Evolutionary conservation across 1,139 yeast species (phyloP).

Genomic region (Trichomonascaceae sp.): DNA sequence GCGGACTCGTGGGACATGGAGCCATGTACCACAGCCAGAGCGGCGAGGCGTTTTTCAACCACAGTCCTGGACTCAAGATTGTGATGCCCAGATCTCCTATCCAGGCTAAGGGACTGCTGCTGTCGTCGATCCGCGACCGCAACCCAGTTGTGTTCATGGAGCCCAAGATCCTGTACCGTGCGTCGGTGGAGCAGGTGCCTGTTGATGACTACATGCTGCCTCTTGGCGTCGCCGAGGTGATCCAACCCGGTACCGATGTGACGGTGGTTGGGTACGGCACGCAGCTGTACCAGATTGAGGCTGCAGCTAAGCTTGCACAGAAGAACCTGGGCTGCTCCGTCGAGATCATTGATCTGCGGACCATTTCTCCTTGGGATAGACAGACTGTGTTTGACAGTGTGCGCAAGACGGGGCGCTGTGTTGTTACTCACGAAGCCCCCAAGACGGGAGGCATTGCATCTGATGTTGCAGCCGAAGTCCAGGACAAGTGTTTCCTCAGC

Average conservation of each 20-base stretch:
- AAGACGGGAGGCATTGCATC: slow-evolving; percentile 23
- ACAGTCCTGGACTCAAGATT: slow-evolving; percentile 25
- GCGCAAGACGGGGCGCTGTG: slow-evolving; percentile 23
- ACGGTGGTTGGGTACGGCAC: slow-evolving; percentile 26
- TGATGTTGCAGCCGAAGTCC: slow-evolving; percentile 26
- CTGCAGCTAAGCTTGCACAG: slow-evolving; percentile 23
- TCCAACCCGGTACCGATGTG: slow-evolving; percentile 20
- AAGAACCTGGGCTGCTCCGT: slow-evolving; percentile 16
- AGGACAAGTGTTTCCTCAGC: slow-evolving; percentile 21
- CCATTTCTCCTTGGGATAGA: slow-evolving; percentile 27
- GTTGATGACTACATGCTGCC: slow-evolving; percentile 23
- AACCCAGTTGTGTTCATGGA: slow-evolving; percentile 28
- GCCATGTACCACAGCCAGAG: slow-evolving; percentile 27
- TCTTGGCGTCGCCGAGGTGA: slow-evolving; percentile 23
- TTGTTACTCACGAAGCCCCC: slow-evolving; percentile 25
- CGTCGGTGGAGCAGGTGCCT: slow-evolving; percentile 25
- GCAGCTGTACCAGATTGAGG: slow-evolving; percentile 20
- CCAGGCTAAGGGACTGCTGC: slow-evolving; percentile 26
- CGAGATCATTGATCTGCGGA: slow-evolving; percentile 25
- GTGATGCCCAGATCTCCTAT: slow-evolving; percentile 27
- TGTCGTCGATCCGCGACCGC: slow-evolving; percentile 20
- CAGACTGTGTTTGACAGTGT: slow-evolving; percentile 23
- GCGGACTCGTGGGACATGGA: slow-evolving; percentile 28
- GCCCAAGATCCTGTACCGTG: slow-evolving; percentile 25
- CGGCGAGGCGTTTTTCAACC: slow-evolving; percentile 25